These are phyloP conservation scores for Alliaria petiolata DNA, from an alignment of 345 rosid species.

Conservation along the genomic window DNA sequence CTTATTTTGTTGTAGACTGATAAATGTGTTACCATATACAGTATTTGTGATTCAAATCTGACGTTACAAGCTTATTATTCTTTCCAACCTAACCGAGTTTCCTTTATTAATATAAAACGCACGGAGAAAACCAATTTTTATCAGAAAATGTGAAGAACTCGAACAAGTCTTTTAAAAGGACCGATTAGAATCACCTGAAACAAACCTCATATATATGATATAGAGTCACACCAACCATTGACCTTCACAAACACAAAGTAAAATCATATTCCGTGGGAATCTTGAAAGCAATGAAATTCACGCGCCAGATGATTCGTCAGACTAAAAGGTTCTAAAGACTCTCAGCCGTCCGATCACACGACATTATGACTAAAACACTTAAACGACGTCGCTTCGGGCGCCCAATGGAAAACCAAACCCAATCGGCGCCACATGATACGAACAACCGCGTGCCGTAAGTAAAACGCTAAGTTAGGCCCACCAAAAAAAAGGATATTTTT, in stretches of 20 bases:
- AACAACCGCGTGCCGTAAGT: conserved; percentile 28
- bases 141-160: neutral
- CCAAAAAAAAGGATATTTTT: neutral
- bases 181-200: neutral
- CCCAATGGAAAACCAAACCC: neutral
- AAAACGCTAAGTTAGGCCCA: conserved; percentile 35
- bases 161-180: neutral
- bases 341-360: conserved; percentile 1
- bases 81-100: conserved; percentile 5
- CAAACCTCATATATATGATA: neutral
- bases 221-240: neutral
- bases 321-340: neutral
- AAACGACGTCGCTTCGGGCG: neutral
- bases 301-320: neutral
- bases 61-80: neutral
- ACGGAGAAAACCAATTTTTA: neutral
- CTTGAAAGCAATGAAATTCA: neutral
- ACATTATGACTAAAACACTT: neutral
- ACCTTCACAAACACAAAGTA: neutral
- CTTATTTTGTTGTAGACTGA: too few relatives aligned
- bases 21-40: too few relatives aligned
- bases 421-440: conserved; percentile 24
- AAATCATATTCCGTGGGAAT: neutral
- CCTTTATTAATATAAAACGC: neutral
- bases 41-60: too few relatives aligned